Evolutionary conservation across 1,284 basidiomycete genomes (phyloP), one percentile per base, ranked within the genome.

Genomic region (Salmacisia buchloeana): DNA sequence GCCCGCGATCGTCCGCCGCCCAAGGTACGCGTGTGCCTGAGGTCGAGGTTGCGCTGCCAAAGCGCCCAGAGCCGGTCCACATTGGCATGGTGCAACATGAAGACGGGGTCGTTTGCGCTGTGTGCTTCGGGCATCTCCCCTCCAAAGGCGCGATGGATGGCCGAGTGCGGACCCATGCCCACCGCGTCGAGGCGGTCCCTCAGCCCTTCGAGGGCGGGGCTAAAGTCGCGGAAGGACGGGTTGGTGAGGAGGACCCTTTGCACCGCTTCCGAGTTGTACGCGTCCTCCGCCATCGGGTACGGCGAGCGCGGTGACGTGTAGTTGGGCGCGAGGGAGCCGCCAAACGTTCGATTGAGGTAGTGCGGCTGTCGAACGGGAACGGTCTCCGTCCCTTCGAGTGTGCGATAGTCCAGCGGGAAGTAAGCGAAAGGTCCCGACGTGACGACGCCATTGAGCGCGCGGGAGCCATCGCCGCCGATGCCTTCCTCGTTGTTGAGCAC

Each of bases 21-120:
- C n/a, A n/a, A n/a, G n/a, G n/a, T n/a, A n/a, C n/a, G n/a, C n/a
- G n/a, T n/a, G n/a, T n/a, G n/a, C n/a, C n/a, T n/a, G n/a, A n/a
- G n/a, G n/a, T n/a, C n/a, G n/a, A n/a, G n/a, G n/a, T n/a, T n/a
- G n/a, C n/a, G n/a, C 61, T 66, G 64, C 64, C 64, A 66, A 29
- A 56, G 54, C 33, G 10, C 21, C 64, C 64, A 66, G n/a, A 66
- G 43, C 54, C 45, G 52, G 34, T 66, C 64, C 12, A 66, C 56
- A 38, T 66, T 62, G 9, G 45, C 61, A 38, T 66, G 64, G 57
- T 66, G 64, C 3, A 63, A 31, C 31, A 62, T 63, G 38, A 66
- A 66, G 23, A 66, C 13, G n/a, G 62, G 62, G 35, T 46, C 36
- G 23, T 54, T 54, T 3, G 49, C 27, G 27, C 49, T 54, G 29